Conservation (phyloP, 176 grass and related monocot species). For the Cocos nucifera region DNA sequence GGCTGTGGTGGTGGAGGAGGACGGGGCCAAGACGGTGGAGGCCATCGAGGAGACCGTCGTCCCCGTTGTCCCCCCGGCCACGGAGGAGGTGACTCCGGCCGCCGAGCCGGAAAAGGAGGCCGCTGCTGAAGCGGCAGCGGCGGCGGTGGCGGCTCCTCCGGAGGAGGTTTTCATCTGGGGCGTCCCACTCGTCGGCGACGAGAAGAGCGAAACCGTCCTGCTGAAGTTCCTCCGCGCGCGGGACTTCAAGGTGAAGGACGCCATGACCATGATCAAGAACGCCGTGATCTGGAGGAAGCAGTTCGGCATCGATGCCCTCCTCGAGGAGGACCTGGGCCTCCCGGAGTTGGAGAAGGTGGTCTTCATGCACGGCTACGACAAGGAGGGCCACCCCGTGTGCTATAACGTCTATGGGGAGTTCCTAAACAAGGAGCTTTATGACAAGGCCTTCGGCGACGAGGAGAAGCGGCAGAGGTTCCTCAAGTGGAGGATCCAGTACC, state of each 20-base stretch:
- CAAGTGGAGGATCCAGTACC: constrained; percentile 95
- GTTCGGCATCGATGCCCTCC: constrained; percentile 71
- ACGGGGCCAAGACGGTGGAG: constrained; percentile 53
- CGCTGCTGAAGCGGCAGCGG: constrained; percentile 1
- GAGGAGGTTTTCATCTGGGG: constrained; percentile 76
- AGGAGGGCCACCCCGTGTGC: constrained; percentile 79
- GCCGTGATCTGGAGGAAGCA: constrained; percentile 87
- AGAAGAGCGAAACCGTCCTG: constrained; percentile 69
- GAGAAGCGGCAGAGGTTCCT: constrained; percentile 90
- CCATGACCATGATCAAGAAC: constrained; percentile 71
- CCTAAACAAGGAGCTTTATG: constrained; percentile 94
- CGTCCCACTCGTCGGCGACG: constrained; percentile 69
- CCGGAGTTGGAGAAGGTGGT: constrained; percentile 74
- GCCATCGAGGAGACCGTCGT: constrained; percentile 58
- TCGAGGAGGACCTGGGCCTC: constrained; percentile 60
- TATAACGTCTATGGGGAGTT: constrained; percentile 96
- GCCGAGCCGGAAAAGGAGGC: constrained; percentile 20
- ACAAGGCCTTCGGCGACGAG: constrained; percentile 87
- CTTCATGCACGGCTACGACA: constrained; percentile 60
- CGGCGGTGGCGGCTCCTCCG: not conserved
- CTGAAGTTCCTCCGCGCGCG: constrained; percentile 92
- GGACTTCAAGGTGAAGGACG: constrained; percentile 91
- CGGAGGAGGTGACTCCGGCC: constrained; percentile 12
- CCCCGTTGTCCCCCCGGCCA: constrained; percentile 7
- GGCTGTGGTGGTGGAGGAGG: constrained; percentile 42